These are phyloP conservation scores for Colletotrichum gigasporum DNA, from an alignment of 2,329 filamentous ascomycete genomes.

Conservation along the genomic window DNA sequence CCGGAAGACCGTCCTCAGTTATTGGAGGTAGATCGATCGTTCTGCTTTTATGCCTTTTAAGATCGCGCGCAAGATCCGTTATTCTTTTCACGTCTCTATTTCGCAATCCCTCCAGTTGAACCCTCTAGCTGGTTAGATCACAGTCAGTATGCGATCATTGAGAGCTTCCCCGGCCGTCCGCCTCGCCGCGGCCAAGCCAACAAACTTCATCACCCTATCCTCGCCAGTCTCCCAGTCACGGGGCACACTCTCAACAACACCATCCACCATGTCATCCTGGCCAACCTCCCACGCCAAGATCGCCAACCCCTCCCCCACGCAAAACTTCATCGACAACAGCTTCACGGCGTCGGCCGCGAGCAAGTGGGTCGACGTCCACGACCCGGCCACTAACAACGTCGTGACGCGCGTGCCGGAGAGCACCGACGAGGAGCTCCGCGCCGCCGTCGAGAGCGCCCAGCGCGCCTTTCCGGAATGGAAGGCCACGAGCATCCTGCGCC, in stretches of 20 bases:
- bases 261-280: background rate
- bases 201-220: background rate
- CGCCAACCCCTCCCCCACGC: background rate
- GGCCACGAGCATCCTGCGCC: constrained; percentile 68
- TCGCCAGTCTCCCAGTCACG: background rate
- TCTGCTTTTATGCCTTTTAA: too few species aligned
- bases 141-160: too few species aligned
- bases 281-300: background rate
- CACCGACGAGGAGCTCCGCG: constrained; percentile 73
- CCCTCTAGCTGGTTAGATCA: too few species aligned
- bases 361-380: background rate
- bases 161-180: background rate
- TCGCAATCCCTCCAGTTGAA: too few species aligned
- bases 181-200: background rate
- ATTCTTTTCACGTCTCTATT: too few species aligned
- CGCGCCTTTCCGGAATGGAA: constrained; percentile 75
- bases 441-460: constrained; percentile 72
- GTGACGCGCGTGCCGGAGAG: constrained; percentile 76
- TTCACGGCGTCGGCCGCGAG: background rate
- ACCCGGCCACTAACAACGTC: background rate
- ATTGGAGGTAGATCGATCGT: too few species aligned
- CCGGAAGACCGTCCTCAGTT: too few species aligned
- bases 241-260: background rate
- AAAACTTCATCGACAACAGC: background rate
- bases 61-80: too few species aligned